phyloP scores from a whole-genome alignment of 2,329 filamentous ascomycete species.

The Stachybotrys chartarum region DNA sequence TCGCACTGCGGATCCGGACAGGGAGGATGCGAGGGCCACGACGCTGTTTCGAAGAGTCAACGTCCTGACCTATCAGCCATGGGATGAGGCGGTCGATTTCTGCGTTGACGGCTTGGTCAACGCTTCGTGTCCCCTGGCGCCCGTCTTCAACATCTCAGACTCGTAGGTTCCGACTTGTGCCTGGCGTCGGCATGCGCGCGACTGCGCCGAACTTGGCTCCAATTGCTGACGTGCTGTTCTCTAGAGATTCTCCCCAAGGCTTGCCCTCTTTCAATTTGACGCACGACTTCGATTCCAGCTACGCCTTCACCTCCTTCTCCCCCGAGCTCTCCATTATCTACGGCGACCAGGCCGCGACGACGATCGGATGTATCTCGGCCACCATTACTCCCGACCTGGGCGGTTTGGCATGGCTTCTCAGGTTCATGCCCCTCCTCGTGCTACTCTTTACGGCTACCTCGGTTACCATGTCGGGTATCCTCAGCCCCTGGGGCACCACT shows the following conservation, averaged over 20 bases:
- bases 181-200: neutral
- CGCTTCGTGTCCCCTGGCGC: slow-evolving; percentile 65
- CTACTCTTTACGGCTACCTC: slow-evolving; percentile 74
- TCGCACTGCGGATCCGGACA: slow-evolving; percentile 43
- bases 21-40: slow-evolving; percentile 46
- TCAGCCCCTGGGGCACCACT: slow-evolving; percentile 87
- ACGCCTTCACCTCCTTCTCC: slow-evolving; percentile 77
- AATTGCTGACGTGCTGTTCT: slow-evolving; percentile 4
- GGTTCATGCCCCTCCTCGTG: slow-evolving; percentile 70
- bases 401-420: slow-evolving; percentile 58
- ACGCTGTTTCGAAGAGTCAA: slow-evolving; percentile 68
- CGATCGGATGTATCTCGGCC: slow-evolving; percentile 75
- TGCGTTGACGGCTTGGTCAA: slow-evolving; percentile 56
- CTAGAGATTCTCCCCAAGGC: slow-evolving; percentile 27
- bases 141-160: slow-evolving; percentile 51
- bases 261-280: slow-evolving; percentile 69
- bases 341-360: slow-evolving; percentile 55
- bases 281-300: slow-evolving; percentile 72
- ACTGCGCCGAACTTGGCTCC: neutral
- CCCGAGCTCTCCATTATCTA: slow-evolving; percentile 68
- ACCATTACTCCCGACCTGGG: slow-evolving; percentile 80
- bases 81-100: slow-evolving; percentile 50
- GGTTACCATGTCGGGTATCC: slow-evolving; percentile 77
- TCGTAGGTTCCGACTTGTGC: slow-evolving; percentile 23
- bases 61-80: slow-evolving; percentile 72